A percentile compares a stretch with the other conserved stretches of the same genome.
These are phyloP conservation scores for Penicillium antarcticum DNA, from an alignment of 495 filamentous ascomycete species.

Conservation along the genomic window DNA sequence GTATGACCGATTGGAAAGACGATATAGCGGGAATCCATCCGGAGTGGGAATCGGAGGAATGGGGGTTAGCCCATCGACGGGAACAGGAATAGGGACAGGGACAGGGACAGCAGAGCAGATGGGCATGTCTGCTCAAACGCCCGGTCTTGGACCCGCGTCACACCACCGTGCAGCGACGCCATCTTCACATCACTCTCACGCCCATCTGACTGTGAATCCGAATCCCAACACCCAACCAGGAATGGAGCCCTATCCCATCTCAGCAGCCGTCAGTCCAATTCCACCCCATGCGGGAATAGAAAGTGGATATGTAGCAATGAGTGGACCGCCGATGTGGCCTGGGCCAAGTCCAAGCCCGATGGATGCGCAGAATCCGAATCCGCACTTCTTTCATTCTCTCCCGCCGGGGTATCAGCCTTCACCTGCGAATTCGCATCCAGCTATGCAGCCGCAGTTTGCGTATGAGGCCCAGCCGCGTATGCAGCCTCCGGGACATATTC, in stretches of 20 bases:
- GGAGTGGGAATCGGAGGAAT: neutral
- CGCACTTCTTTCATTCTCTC: slow-evolving; percentile 14
- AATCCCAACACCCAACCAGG: neutral
- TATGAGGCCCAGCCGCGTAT: slow-evolving; percentile 28
- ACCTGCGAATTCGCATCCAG: slow-evolving; percentile 6
- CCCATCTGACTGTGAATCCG: too few species aligned
- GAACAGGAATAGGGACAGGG: neutral
- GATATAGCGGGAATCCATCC: slow-evolving; percentile 7
- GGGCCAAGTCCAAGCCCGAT: slow-evolving; percentile 6
- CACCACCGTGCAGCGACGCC: too few species aligned
- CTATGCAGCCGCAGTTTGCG: slow-evolving; percentile 21
- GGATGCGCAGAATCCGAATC: neutral
- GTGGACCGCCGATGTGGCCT: slow-evolving; percentile 18
- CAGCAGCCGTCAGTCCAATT: slow-evolving; percentile 13
- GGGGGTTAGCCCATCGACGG: slow-evolving; percentile 7
- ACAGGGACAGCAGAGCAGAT: neutral
- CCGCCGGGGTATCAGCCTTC: slow-evolving; percentile 15
- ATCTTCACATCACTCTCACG: too few species aligned
- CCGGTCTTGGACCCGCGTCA: slow-evolving; percentile 4
- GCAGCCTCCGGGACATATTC: slow-evolving; percentile 6
- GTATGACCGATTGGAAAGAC: slow-evolving; percentile 33
- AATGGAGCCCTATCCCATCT: slow-evolving; percentile 13
- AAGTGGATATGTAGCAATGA: slow-evolving; percentile 20
- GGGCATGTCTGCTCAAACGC: neutral
- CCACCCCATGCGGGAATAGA: slow-evolving; percentile 10